Evolutionary conservation across 2,329 filamentous ascomycete genomes (phyloP), one percentile per base, ranked within the genome.

Genomic region (Bipolaris zeicola): DNA sequence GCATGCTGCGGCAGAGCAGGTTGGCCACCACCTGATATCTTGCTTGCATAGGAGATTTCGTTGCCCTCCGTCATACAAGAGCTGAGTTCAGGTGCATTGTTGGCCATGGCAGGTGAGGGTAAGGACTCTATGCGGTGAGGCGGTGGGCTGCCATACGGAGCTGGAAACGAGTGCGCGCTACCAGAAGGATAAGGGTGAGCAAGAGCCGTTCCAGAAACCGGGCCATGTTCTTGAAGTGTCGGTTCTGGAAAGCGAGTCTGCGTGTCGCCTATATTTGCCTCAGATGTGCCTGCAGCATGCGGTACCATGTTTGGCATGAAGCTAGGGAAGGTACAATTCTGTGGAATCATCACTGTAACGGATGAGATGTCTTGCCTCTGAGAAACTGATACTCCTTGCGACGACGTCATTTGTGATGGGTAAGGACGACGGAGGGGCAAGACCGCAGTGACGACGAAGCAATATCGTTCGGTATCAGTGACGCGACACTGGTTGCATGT

Each of bases 231-330:
- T 11, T 13, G 13, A 6, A 18, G 18, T 33, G 20, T 28, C 24
- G 37, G 11, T 6, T 45, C 10, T 5, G 36, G 28, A n/a, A 28
- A 34, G 20, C 31, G 13, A 33, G 22, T 8, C 14, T 51, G 24
- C 18, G 3, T 16, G 14, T 33, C 22, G n/a, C 18, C 10, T 37
- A 39, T 16, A 4, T n/a, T 26, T 28, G 33, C 13, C 1, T 13
- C 28, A 8, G 7, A 33, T 14, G 16, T 44, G 14, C 3, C 11
- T 46, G 48, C 3, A 3, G 33, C 1, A 10, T 18, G 14, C 8
- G 52, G 39, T 14, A 56, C 18, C 52, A 59, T 59, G 26, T 56
- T 59, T 36, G 52, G 39, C 18, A 51, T 16, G 52, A 44, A 39
- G 6, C 1, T 38, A 26, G 39, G 26, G 14, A 49, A 38, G 36